Base-by-base conservation (phyloP, 192 early-diverging fungal genomes). In the Coemansia pectinata region DNA sequence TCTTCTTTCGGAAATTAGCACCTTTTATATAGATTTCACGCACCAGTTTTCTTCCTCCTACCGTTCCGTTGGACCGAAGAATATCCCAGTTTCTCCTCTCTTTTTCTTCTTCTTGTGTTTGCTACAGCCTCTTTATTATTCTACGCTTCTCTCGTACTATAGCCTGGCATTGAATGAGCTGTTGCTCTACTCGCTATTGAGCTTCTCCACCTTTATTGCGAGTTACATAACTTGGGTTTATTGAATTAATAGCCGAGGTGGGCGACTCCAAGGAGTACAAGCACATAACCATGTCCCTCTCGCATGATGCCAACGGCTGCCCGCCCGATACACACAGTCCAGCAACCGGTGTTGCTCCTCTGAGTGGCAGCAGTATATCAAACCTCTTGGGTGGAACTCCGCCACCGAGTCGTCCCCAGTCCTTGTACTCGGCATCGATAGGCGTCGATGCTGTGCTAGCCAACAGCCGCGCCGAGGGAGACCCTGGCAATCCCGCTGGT, bases 311-410 rank as follows among this genome's bases (percentile, higher is more conserved):
- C 59, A 40, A 36, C 59, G 59, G 38, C 34, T 40, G 8, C 19
- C 38, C 59, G 59, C 59, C 59, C 33, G 19, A 40, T n/a, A 17
- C 38, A 21, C 38, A 39, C 59, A 36, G 38, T 14, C 34, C 59
- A 40, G 36, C 55, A 31, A 40, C 21, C 4, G 36, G 36, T 23
- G 39, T 23, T 31, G 40, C 25, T 17, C 27, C 62, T n/a, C 34
- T 12, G 41, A 47, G 62, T 15, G 62, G 62, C 27, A 27, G 42
- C 62, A 64, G 62, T 17, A 19, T 64, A 42, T 64, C 62, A 47
- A 42, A 64, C 29, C 42, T 64, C 23, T 19, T 64, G 42, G 62
- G 36, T 15, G 41, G 25, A 23, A 45, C 14, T 23, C 21, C 40
- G 6, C 36, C 62, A 14, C 41, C 62, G 4, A 47, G 41, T n/a